phyloP scores from a whole-genome alignment of 2,329 filamentous ascomycete species.

The Graphium sp. region DNA sequence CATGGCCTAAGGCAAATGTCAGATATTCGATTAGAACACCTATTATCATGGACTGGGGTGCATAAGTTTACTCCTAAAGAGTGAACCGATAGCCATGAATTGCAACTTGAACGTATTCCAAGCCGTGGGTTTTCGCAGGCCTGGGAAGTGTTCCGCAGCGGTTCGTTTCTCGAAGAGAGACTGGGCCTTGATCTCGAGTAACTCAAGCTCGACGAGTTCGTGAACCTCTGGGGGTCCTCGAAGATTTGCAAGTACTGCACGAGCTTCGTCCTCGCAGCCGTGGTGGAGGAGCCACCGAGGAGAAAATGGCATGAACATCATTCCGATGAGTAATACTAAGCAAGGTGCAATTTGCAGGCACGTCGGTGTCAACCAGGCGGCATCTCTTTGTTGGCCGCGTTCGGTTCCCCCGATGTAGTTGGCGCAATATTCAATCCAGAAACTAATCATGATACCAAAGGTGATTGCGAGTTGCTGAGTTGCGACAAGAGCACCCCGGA shows the following conservation, averaged over 20 bases:
- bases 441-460: slow-evolving; percentile 47
- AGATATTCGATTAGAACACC: no score
- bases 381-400: slow-evolving; percentile 36
- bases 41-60: no score
- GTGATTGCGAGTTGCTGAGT: slow-evolving; percentile 36
- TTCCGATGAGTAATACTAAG: slow-evolving; percentile 47
- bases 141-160: slow-evolving; percentile 49
- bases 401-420: slow-evolving; percentile 45
- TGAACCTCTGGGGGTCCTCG: slow-evolving; percentile 44
- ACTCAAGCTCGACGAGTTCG: slow-evolving; percentile 57
- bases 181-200: slow-evolving; percentile 70
- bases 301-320: slow-evolving; percentile 67
- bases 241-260: slow-evolving; percentile 42
- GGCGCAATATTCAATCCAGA: slow-evolving; percentile 48
- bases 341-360: slow-evolving; percentile 55
- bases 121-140: slow-evolving; percentile 38
- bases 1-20: no score
- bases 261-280: slow-evolving; percentile 50
- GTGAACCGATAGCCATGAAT: slow-evolving; percentile 46
- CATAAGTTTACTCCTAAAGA: slow-evolving; percentile 51
- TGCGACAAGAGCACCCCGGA: slow-evolving; percentile 24
- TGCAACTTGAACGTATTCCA: slow-evolving; percentile 53
- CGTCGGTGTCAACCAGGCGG: slow-evolving; percentile 59
- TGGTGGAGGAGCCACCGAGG: slow-evolving; percentile 63
- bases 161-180: slow-evolving; percentile 61